These are phyloP conservation scores for Salix koriyanagi DNA, from an alignment of 345 rosid species.

Conservation along the genomic window DNA sequence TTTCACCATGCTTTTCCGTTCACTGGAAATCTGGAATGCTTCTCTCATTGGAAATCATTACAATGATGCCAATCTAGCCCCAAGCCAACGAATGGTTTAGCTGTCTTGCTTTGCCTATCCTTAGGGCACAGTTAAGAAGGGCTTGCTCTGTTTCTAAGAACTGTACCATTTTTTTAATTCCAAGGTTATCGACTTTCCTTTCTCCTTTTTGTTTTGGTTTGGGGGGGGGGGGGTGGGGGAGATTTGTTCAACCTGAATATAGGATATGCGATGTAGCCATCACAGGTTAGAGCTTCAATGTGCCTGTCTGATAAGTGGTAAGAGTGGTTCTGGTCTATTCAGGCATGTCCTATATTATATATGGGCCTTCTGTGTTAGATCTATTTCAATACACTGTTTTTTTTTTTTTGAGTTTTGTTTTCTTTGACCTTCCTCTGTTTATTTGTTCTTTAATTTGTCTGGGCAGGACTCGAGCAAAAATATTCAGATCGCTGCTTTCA, in stretches of 20 bases:
- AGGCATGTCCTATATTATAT: too few relatives aligned
- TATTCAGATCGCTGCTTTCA: conserved; percentile 86
- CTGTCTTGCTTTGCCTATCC: neutral
- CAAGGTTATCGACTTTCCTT: neutral
- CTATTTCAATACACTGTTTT: neutral
- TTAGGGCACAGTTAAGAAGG: neutral
- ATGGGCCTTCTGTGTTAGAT: neutral
- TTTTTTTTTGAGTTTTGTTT: too few relatives aligned
- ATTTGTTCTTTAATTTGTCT: conserved; percentile 9
- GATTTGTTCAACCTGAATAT: neutral
- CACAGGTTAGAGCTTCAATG: neutral
- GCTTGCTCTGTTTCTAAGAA: neutral
- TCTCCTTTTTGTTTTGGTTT: neutral
- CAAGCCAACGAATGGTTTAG: neutral
- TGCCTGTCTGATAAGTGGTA: neutral
- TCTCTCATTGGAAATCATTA: neutral
- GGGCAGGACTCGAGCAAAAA: conserved; percentile 92
- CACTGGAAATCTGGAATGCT: neutral
- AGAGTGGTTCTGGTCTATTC: neutral
- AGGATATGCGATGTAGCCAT: neutral
- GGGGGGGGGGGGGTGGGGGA: neutral
- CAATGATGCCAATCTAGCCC: neutral
- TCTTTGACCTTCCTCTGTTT: neutral
- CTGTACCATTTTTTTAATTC: neutral
- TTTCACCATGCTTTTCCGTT: neutral